Percentiles rank a stretch among this genome's conserved stretches.
Conservation (phyloP, 352 stramenopile genomes). For the Globisporangium sylvaticum region DNA sequence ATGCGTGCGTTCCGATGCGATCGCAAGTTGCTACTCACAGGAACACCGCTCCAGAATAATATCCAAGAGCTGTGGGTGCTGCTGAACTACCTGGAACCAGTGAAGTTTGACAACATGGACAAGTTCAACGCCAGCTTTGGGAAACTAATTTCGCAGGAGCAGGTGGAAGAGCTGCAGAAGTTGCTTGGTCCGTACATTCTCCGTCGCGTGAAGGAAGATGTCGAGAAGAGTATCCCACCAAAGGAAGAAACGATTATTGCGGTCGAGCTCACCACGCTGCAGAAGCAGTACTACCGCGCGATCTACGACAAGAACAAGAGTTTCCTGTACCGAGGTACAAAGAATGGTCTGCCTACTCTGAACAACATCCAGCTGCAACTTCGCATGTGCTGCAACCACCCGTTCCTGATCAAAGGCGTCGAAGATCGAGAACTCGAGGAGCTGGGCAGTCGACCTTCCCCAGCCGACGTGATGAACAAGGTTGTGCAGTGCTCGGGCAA, state of each 20-base stretch:
- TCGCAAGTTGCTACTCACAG: constrained; percentile 94
- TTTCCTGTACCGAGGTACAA: constrained; percentile 91
- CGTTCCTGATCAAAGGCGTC: constrained; percentile 97
- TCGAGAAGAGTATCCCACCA: constrained; percentile 94
- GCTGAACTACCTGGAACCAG: constrained; percentile 94
- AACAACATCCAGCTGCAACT: constrained; percentile 99
- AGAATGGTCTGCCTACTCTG: constrained; percentile 86
- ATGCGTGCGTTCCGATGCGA: constrained; percentile 84
- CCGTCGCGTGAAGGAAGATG: constrained; percentile 96
- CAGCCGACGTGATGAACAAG: constrained; percentile 71
- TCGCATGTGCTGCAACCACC: constrained; percentile 99
- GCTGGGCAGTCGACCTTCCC: constrained; percentile 47
- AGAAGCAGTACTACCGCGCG: constrained; percentile 99
- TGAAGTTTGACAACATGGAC: constrained; percentile 89
- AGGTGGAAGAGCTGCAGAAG: constrained; percentile 94
- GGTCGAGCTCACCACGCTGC: constrained; percentile 96
- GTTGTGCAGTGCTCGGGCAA: constrained; percentile 84
- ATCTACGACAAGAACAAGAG: constrained; percentile 99
- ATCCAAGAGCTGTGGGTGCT: constrained; percentile 96
- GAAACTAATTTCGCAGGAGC: constrained; percentile 88
- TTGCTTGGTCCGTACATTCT: constrained; percentile 94
- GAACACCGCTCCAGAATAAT: constrained; percentile 97
- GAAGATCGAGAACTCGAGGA: constrained; percentile 82
- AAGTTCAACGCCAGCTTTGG: constrained; percentile 92
- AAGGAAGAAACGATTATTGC: constrained; percentile 97